phyloP scores from a whole-genome alignment of 306 rosid species.

The Vigna angularis region DNA sequence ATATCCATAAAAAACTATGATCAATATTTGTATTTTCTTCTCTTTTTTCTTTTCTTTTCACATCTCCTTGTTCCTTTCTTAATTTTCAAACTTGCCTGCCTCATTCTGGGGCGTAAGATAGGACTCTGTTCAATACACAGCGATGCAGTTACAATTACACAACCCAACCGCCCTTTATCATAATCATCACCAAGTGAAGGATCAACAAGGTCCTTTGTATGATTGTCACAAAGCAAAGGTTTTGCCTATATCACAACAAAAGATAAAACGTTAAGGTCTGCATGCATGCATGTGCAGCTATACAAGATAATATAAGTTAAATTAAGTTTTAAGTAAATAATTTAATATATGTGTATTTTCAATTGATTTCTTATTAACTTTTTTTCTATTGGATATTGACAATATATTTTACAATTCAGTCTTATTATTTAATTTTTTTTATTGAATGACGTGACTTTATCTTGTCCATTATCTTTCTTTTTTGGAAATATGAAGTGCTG shows the following conservation, averaged over 20 bases:
- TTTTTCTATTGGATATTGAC: too few species aligned
- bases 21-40: too few species aligned
- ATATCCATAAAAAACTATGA: constrained; percentile 18
- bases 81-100: constrained; percentile 64
- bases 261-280: background rate
- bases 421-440: too few species aligned
- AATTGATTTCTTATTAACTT: too few species aligned
- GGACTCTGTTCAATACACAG: constrained; percentile 80
- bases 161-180: constrained; percentile 57
- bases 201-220: constrained; percentile 65
- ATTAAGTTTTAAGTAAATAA: too few species aligned
- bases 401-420: too few species aligned
- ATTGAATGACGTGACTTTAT: too few species aligned
- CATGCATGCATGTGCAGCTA: background rate
- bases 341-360: too few species aligned
- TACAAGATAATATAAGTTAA: too few species aligned
- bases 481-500: too few species aligned
- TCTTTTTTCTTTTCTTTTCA: background rate
- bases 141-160: constrained; percentile 71
- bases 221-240: constrained; percentile 63
- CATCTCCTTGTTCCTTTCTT: background rate
- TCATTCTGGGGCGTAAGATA: constrained; percentile 79
- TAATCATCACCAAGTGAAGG: constrained; percentile 70
- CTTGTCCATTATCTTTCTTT: too few species aligned
- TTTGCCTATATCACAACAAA: constrained; percentile 60